phyloP scores from a whole-genome alignment of 1,284 basidiomycete species.

The Microbotryomycetes sp. region DNA sequence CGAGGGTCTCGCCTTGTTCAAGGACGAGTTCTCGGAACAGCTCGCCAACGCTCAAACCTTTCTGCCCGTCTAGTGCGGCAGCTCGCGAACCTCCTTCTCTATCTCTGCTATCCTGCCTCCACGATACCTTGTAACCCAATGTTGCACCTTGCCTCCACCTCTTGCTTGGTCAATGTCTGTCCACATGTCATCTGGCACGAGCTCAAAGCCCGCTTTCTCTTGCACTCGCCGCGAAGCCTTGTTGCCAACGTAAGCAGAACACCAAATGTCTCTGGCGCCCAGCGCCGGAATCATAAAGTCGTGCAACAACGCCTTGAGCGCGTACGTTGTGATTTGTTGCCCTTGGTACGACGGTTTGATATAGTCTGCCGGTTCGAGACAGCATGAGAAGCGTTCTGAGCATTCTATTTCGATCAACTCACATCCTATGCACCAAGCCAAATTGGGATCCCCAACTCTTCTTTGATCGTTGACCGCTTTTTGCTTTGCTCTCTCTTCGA shows the following conservation, averaged over 20 bases:
- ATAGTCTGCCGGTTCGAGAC: background rate
- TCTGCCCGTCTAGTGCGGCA: conserved; percentile 1
- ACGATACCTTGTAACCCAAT: background rate
- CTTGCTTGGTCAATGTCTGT: background rate
- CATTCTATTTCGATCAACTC: background rate
- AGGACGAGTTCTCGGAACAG: conserved; percentile 16
- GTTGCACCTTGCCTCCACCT: background rate
- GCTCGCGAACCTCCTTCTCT: background rate
- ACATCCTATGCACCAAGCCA: conserved; percentile 18
- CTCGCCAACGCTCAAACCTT: background rate
- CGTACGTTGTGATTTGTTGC: background rate
- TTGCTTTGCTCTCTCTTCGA: background rate
- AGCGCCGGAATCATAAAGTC: background rate
- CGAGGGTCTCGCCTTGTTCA: conserved; percentile 17
- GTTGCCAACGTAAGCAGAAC: background rate
- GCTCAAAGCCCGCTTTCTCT: background rate
- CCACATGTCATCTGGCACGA: background rate
- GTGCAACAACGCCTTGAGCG: background rate
- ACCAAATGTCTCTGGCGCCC: background rate
- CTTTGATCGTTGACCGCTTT: conserved; percentile 2
- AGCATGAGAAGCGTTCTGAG: background rate
- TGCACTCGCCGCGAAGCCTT: background rate
- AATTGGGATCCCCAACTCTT: conserved; percentile 1
- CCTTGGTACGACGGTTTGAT: background rate
- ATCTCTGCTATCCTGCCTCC: background rate